phyloP scores from a whole-genome alignment of 306 rosid species.

The Lathyrus sativus region DNA sequence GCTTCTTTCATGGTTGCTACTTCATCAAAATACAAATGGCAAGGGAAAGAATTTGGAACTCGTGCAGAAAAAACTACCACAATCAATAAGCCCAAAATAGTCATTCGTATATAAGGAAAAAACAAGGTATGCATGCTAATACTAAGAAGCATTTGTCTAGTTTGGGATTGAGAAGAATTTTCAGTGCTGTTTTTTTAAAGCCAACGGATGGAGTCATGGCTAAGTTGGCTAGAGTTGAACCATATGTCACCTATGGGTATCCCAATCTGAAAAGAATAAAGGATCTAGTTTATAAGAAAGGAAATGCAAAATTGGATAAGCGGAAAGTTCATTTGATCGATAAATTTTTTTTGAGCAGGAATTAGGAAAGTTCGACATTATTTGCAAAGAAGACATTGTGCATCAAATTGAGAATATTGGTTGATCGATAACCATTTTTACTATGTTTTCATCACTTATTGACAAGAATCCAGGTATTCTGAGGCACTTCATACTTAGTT shows the following conservation, averaged over 20 bases:
- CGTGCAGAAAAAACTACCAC: constrained; percentile 37
- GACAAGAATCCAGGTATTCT: too few relatives aligned
- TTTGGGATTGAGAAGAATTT: constrained; percentile 62
- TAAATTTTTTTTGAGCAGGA: constrained; percentile 58
- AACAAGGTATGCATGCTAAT: constrained; percentile 80
- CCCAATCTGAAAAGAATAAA: constrained; percentile 76
- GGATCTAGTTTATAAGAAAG: constrained; percentile 82
- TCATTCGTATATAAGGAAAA: constrained; percentile 83
- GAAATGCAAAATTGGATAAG: constrained; percentile 55
- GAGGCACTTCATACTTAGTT: too few relatives aligned
- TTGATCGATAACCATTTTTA: too few relatives aligned
- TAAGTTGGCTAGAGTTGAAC: constrained; percentile 76
- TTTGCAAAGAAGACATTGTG: constrained; percentile 88
- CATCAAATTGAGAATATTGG: constrained; percentile 73
- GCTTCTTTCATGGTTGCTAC: too few relatives aligned
- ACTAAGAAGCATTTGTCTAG: constrained; percentile 60
- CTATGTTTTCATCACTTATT: too few relatives aligned
- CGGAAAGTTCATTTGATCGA: constrained; percentile 86
- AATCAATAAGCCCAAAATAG: constrained; percentile 52
- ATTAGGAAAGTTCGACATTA: constrained; percentile 61
- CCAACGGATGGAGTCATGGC: constrained; percentile 56
- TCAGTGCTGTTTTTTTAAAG: constrained; percentile 70
- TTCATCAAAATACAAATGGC: too few relatives aligned
- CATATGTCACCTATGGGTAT: constrained; percentile 90
- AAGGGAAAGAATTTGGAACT: too few relatives aligned